Evolutionary conservation across 2,329 filamentous ascomycete genomes (phyloP), one percentile per base, ranked within the genome.

Genomic region (Cordyceps cateniannulata): DNA sequence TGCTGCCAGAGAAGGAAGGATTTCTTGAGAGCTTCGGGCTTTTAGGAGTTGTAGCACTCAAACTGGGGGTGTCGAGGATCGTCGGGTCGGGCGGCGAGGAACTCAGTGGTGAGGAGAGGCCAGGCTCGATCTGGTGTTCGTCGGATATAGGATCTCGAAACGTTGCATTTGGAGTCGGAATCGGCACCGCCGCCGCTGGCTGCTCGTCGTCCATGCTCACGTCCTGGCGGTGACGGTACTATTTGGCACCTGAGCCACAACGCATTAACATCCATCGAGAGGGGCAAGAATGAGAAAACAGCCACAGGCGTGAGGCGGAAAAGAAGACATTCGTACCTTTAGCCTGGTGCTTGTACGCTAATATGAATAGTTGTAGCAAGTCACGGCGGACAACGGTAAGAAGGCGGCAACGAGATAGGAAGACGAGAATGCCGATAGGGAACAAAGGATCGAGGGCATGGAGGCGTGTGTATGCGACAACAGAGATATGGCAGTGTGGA

Each of bases 1-100:
- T 91, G 73, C 87, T 91, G 53, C 85, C 87, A n/a, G 90, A 92
- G 72, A 92, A 92, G 18, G 92, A 96, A 18, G 84, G 81, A 60
- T 89, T 88, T 62, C 92, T 85, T 8, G 92, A 96, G 52, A 92
- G 76, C 64, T 79, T 69, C 54, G 85, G 77, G 69, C 80, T 87
- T 48, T 72, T 79, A 57, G 74, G 70, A 16, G 73, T 73, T 52
- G 72, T 75, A 32, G 78, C 78, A 42, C 74, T 78, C n/a, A 82
- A 68, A n/a, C 76, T 76, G 58, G 80, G 80, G 8, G 84, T 81
- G 62, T 82, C 81, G 48, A 72, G 71, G 35, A 77, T 68, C 60
- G 73, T 73, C 57, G 76, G 71, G 42, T 82, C 77, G 53, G 75
- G 69, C 38, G 78, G 72, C 8, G 81, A 77, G 42, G 75, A 75